Evolutionary conservation across 1,284 basidiomycete species (phyloP), one percentile per base, ranked within the genome.

Genomic region (Microbotryomycetes sp.): DNA sequence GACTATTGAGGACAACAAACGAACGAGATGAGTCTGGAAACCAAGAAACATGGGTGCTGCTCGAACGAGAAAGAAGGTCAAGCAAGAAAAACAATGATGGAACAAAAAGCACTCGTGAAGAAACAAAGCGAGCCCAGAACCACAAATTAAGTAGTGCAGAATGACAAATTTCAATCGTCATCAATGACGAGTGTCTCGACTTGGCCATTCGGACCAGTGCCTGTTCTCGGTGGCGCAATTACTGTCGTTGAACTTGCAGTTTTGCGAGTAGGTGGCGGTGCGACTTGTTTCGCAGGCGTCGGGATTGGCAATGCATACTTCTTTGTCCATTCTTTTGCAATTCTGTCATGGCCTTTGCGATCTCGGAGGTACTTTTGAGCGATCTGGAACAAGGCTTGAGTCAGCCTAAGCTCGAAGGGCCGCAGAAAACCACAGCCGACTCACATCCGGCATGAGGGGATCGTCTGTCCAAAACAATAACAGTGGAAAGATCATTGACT

Each of bases 321-420:
- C 36, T 9, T 42, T 19, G 66, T 68, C 66, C 63, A 65, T n/a
- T 68, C 66, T 30, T 49, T 50, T 6, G 63, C 67, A 7, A 45
- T 60, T 56, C 60, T 59, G 59, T 69, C 67, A 55, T 69, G 67
- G 31, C 51, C 64, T 30, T 63, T 63, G 16, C 67, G 53, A 32
- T 67, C 61, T 56, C 63, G 65, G 28, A 63, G 51, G 85, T 94
- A 97, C 70, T 92, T 79, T 79, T 93, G 86, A 32, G 91, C 81
- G 60, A 82, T 82, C 74, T 82, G 81, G 57, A 80, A 80, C 31
- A 81, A 79, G 54, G 82, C 75, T n/a, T n/a, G 84, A 92, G 75
- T 97, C 92, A 77, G 94, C n/a, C n/a, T n/a, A n/a, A n/a, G n/a
- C n/a, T n/a, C n/a, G n/a, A n/a, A n/a, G n/a, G n/a, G n/a, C n/a